A percentile compares a stretch with the other conserved stretches of the same genome.
Conservation (phyloP, 805 yeast genomes). For the Blastobotrys chiropterorum region DNA sequence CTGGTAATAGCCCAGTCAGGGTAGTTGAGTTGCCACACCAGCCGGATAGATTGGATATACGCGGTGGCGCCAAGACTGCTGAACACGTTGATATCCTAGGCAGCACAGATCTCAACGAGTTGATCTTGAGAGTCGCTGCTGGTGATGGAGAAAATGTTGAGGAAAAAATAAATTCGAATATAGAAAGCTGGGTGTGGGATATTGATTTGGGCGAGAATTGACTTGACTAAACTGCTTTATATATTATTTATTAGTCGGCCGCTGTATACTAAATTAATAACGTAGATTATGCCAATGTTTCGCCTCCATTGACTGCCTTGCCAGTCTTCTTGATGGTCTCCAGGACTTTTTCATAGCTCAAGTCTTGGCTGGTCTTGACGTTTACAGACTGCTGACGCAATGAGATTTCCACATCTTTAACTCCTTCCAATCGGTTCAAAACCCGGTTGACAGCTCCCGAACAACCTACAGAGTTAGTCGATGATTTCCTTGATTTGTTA, state of each 20-base stretch:
- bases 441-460: conserved; percentile 81
- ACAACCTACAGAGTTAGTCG: conserved; percentile 49
- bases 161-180: conserved; percentile 50
- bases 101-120: conserved; percentile 83
- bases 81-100: conserved; percentile 97
- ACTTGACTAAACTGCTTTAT: neutral
- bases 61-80: conserved; percentile 97
- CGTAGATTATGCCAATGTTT: conserved; percentile 36
- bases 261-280: conserved; percentile 2
- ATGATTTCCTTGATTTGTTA: neutral
- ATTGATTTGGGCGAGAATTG: conserved; percentile 41
- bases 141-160: conserved; percentile 69
- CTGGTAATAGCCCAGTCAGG: conserved; percentile 65
- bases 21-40: conserved; percentile 89
- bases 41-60: conserved; percentile 86
- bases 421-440: conserved; percentile 64
- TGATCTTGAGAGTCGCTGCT: conserved; percentile 71
- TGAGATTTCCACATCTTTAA: conserved; percentile 64
- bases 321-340: conserved; percentile 86
- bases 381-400: conserved; percentile 77
- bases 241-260: conserved; percentile 1
- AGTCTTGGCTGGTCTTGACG: conserved; percentile 50
- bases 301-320: conserved; percentile 68
- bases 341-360: conserved; percentile 72
- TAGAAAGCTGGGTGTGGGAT: conserved; percentile 54